phyloP scores from a whole-genome alignment of 2,329 filamentous ascomycete species.

The Nigrograna mackinnonii region DNA sequence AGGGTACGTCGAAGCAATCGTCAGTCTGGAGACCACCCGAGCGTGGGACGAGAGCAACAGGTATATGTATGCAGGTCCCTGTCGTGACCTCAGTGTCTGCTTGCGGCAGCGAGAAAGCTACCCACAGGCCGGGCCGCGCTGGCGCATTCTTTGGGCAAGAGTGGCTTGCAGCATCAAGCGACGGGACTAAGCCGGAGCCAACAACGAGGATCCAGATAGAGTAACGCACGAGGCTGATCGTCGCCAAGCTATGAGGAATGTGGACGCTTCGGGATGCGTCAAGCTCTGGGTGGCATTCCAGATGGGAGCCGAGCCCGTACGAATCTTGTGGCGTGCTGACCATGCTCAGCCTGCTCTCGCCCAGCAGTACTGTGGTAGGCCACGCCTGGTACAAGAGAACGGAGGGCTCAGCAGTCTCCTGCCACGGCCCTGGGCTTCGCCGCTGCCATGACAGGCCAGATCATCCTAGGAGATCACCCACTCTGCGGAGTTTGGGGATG shows the following conservation, averaged over 20 bases:
- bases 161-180: conserved; percentile 24
- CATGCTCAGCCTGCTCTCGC: too few relatives aligned
- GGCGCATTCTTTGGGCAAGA: conserved; percentile 23
- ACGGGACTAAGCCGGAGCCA: conserved; percentile 8
- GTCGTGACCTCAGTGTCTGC: conserved; percentile 25
- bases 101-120: conserved; percentile 10
- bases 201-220: conserved; percentile 5
- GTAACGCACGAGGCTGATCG: conserved; percentile 13
- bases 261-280: neutral
- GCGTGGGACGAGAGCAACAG: conserved; percentile 23
- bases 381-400: neutral
- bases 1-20: conserved; percentile 7
- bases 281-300: neutral
- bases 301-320: neutral
- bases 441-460: neutral
- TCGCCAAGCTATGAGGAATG: conserved; percentile 3
- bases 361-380: too few relatives aligned
- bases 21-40: conserved; percentile 4
- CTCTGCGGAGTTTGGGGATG: neutral
- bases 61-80: conserved; percentile 18
- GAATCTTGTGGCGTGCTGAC: neutral
- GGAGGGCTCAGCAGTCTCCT: neutral
- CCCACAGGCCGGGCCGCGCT: conserved; percentile 19
- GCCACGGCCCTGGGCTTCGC: neutral
- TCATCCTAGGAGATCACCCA: neutral